Evolutionary conservation across 805 yeast species (phyloP).

Genomic region (Kuraishia cidri): DNA sequence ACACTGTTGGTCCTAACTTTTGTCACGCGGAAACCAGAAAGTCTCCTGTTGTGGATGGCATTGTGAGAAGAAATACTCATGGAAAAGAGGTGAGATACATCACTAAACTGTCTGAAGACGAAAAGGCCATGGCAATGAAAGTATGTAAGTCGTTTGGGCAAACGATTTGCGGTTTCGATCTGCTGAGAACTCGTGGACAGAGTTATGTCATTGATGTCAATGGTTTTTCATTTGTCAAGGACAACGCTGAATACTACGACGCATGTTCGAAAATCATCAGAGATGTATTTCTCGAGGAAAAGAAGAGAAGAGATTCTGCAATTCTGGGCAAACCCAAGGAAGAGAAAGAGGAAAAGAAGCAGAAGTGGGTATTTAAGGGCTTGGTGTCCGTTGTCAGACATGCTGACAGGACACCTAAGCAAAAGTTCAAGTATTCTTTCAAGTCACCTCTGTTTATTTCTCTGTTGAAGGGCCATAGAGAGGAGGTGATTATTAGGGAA

Average conservation of each 20-base stretch:
- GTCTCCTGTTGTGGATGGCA: conserved; percentile 99
- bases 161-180: conserved; percentile 94
- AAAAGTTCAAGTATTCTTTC: conserved; percentile 93
- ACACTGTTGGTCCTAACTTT: conserved; percentile 83
- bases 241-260: conserved; percentile 80
- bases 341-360: conserved; percentile 50
- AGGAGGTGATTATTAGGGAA: conserved; percentile 91
- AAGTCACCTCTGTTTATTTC: conserved; percentile 81
- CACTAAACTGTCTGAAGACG: conserved; percentile 69
- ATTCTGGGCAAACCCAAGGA: conserved; percentile 20
- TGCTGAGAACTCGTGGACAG: conserved; percentile 79
- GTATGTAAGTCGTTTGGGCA: conserved; percentile 77
- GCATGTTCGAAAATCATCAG: conserved; percentile 71
- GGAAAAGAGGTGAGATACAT: conserved; percentile 94
- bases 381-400: conserved; percentile 87
- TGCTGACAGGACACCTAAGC: conserved; percentile 98
- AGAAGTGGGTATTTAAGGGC: conserved; percentile 96
- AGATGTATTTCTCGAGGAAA: conserved; percentile 60
- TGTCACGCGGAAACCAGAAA: conserved; percentile 99
- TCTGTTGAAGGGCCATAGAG: conserved; percentile 85
- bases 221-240: conserved; percentile 96
- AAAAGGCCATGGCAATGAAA: conserved; percentile 69
- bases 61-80: conserved; percentile 92
- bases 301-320: conserved; percentile 32
- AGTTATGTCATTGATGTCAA: conserved; percentile 95